Conservation (phyloP, 2,329 filamentous ascomycete genomes). For the Ilyonectria robusta region DNA sequence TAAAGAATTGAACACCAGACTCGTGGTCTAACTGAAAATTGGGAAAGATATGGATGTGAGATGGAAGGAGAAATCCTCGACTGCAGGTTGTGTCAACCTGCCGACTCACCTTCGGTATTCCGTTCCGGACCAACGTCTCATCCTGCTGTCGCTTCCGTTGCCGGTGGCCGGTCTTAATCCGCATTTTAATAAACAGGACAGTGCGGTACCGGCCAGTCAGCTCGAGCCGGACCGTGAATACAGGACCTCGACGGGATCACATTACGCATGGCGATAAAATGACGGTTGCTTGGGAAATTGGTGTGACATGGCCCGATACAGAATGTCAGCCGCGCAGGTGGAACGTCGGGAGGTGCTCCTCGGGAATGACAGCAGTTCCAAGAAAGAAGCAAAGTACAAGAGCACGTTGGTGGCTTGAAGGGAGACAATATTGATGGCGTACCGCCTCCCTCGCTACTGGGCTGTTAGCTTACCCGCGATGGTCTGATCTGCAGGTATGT, state of each 20-base stretch:
- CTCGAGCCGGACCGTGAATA: slow-evolving; percentile 3
- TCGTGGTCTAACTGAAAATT: neutral
- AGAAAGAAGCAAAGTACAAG: slow-evolving; percentile 21
- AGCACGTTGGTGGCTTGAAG: neutral
- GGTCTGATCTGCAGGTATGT: slow-evolving; percentile 14
- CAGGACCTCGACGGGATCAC: neutral
- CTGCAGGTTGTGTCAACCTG: neutral
- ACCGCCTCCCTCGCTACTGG: neutral
- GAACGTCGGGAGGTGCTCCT: neutral
- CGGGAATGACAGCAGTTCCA: no score
- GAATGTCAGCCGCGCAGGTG: neutral
- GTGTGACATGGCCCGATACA: slow-evolving; percentile 1
- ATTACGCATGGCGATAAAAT: neutral
- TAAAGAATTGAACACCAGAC: neutral
- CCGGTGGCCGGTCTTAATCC: neutral
- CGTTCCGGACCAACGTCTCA: neutral
- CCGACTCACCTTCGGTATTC: neutral
- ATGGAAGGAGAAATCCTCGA: neutral
- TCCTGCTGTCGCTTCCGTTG: neutral
- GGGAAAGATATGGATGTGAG: neutral
- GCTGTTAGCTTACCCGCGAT: slow-evolving; percentile 3
- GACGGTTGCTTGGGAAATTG: slow-evolving; percentile 19
- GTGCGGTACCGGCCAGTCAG: neutral
- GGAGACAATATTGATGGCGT: neutral
- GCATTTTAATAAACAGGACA: neutral